Base-by-base conservation (phyloP, 495 filamentous ascomycete species). In the Podospora pseudocomata region DNA sequence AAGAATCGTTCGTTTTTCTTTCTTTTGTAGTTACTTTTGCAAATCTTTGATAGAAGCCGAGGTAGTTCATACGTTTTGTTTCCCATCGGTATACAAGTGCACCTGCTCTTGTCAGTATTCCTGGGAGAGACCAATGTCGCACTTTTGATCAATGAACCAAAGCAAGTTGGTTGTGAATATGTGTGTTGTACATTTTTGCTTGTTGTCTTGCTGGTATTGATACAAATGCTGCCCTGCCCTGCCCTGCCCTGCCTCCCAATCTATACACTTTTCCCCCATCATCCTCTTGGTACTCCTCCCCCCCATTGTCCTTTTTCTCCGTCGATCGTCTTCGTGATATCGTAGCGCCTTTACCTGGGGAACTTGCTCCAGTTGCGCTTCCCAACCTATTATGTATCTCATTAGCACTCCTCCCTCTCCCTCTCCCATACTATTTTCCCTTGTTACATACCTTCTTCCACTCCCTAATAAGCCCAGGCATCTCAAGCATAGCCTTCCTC, bases 301-400 rank as follows among this genome's bases (percentile, higher is more conserved):
- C 39, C 39, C 39, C 5, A 23, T 23, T 13, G 13, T 9, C 39
- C 39, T 0, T 49, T 13, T 13, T 3, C 39, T 49, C 39, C 2
- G 15, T 49, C 9, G 23, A 3, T 49, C 39, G 39, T 49, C 9
- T 13, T 13, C 6, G 39, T 49, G 39, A 49, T 49, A 49, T 49
- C 30, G 30, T 7, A 49, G 1, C 39, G 39, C 39, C 39, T 34
- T 73, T 79, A 90, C 83, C 83, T 93, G 73, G 95, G 95, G 86
- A 87, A 99, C 77, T 92, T 91, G 81, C 89, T 93, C 95, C 94
- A 97, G 63, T 90, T 92, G 78, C 88, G 83, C 73, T 90, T 93
- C 79, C 94, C 94, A 80, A 87, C 83, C 91, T 96, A 78, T 76
- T 71, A 44, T 19, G 11, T 18, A 5, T 44, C 65, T 68, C 53